phyloP scores from a whole-genome alignment of 1,284 basidiomycete genomes.

The Puccinia coronata region DNA sequence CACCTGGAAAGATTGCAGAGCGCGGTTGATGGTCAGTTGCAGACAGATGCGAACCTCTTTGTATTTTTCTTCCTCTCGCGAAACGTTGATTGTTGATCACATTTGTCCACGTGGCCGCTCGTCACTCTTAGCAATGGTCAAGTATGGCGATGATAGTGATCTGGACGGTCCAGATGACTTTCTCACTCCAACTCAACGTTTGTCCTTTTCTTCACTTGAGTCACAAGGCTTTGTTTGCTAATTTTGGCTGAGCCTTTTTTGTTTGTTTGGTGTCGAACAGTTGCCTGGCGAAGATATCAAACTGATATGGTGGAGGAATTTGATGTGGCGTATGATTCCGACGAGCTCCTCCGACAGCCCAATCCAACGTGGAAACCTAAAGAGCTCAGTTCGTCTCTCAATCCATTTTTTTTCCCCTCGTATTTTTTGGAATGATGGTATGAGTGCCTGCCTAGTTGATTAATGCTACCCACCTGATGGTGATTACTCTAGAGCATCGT shows the following conservation, averaged over 20 bases:
- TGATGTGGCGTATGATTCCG: slow-evolving; percentile 49
- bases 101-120: neutral
- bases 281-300: slow-evolving; percentile 46
- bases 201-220: neutral
- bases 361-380: slow-evolving; percentile 46
- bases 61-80: neutral
- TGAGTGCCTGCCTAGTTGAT: neutral
- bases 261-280: slow-evolving; percentile 9
- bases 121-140: slow-evolving; percentile 23
- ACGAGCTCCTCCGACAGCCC: slow-evolving; percentile 24
- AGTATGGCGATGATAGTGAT: slow-evolving; percentile 48
- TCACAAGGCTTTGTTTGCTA: neutral
- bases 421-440: neutral
- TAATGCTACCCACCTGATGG: too few relatives aligned
- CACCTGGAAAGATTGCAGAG: slow-evolving; percentile 45
- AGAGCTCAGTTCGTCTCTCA: slow-evolving; percentile 43
- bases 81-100: neutral
- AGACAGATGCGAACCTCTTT: neutral
- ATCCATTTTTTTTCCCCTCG: neutral
- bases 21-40: slow-evolving; percentile 40
- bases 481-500: slow-evolving; percentile 22
- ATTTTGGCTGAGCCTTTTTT: neutral
- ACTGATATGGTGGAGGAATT: slow-evolving; percentile 35
- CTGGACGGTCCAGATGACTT: slow-evolving; percentile 31
- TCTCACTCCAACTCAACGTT: slow-evolving; percentile 38